These are phyloP conservation scores for Rhodomyrtus psidioides DNA, from an alignment of 441 rosid species.

Conservation along the genomic window DNA sequence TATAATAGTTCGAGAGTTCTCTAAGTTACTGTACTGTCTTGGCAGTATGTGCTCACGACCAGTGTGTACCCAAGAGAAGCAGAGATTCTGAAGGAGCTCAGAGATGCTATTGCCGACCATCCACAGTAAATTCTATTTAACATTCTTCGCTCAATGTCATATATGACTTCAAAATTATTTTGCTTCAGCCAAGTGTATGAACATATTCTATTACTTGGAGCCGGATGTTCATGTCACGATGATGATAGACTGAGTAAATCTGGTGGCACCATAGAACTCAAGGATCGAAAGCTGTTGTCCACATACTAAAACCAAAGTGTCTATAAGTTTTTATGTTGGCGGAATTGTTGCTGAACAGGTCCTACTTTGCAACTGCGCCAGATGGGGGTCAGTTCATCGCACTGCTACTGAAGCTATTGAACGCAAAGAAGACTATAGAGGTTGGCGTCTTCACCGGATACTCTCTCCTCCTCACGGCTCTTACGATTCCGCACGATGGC, in stretches of 20 bases:
- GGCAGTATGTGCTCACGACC: not conserved
- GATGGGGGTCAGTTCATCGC: not conserved
- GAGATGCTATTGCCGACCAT: not conserved
- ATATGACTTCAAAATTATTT: not conserved
- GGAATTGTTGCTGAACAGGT: not conserved
- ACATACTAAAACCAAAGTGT: not conserved
- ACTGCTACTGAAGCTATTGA: not conserved
- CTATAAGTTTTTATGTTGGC: not conserved
- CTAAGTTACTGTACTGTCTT: not conserved
- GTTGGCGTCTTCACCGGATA: not conserved
- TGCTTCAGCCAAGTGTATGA: not conserved
- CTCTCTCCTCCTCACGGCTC: not conserved
- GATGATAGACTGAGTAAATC: not conserved
- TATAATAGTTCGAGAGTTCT: not conserved
- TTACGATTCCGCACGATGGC: not conserved
- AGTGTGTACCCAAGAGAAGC: slow-evolving; percentile 1
- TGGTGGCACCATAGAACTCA: not conserved
- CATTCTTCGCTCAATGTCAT: not conserved
- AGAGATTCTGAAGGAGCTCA: slow-evolving; percentile 1
- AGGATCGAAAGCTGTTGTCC: not conserved
- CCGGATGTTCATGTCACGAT: not conserved
- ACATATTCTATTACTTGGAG: not conserved
- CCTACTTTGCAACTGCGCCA: not conserved
- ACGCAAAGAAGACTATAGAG: not conserved
- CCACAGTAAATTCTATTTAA: not conserved